phyloP scores from a whole-genome alignment of 768 basidiomycete species.

The Russula sp. region DNA sequence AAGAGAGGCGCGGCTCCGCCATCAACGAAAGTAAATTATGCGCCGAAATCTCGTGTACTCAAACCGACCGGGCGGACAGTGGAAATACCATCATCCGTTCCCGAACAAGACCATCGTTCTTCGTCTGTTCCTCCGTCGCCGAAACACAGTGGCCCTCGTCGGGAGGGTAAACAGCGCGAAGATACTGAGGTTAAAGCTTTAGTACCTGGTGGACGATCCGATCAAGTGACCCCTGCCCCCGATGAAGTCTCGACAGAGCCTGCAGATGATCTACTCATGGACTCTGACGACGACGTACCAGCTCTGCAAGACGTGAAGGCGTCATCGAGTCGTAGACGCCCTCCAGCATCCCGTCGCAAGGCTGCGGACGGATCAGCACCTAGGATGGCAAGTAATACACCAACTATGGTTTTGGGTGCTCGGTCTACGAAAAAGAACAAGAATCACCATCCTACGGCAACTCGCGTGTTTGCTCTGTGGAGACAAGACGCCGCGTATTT shows the following conservation, averaged over 20 bases:
- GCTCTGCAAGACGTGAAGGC: conserved; percentile 22
- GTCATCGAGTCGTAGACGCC: conserved; percentile 48
- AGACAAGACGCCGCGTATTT: conserved; percentile 58
- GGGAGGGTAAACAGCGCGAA: conserved; percentile 6
- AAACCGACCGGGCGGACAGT: conserved; percentile 10
- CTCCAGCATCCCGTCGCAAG: conserved; percentile 32
- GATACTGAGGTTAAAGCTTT: neutral
- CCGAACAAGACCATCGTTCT: conserved; percentile 47
- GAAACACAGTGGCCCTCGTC: neutral
- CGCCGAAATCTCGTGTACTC: conserved; percentile 18
- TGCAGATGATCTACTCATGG: conserved; percentile 43
- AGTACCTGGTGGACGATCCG: conserved; percentile 5
- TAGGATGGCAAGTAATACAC: conserved; percentile 31
- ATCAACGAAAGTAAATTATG: conserved; percentile 30
- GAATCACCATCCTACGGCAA: conserved; percentile 36
- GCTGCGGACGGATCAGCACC: conserved; percentile 32
- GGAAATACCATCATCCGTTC: conserved; percentile 52
- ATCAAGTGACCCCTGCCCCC: conserved; percentile 32
- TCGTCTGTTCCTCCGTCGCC: conserved; percentile 13
- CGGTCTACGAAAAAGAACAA: conserved; percentile 31
- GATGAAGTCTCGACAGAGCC: conserved; percentile 44
- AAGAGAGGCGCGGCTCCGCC: conserved; percentile 11
- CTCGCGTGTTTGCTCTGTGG: conserved; percentile 73
- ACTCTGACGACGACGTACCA: conserved; percentile 31
- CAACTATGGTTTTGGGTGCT: conserved; percentile 24